These are phyloP conservation scores for Rubroboletus satanas DNA, from an alignment of 768 basidiomycete species.

Conservation along the genomic window DNA sequence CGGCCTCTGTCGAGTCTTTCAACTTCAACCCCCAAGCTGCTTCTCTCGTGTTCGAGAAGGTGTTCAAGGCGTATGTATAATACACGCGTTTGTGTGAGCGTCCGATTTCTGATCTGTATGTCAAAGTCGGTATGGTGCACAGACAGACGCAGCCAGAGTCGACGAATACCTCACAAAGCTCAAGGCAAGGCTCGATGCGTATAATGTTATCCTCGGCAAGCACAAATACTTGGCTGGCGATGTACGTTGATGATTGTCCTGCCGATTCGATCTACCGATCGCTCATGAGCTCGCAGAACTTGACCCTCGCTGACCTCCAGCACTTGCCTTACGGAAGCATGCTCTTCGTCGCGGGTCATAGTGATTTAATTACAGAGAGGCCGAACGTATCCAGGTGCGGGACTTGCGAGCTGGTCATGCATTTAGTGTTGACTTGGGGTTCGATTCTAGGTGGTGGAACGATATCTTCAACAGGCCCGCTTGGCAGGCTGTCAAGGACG, in stretches of 20 bases:
- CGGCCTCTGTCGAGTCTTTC: constrained; percentile 43
- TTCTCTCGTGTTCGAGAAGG: constrained; percentile 43
- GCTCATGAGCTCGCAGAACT: constrained; percentile 23
- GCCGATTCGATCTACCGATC: not conserved
- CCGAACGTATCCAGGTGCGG: constrained; percentile 45
- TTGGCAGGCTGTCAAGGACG: constrained; percentile 45
- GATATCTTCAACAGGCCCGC: constrained; percentile 41
- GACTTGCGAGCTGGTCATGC: not conserved
- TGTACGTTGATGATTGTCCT: constrained; percentile 30
- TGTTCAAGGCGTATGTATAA: constrained; percentile 47
- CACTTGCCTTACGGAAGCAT: constrained; percentile 48
- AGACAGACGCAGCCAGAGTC: constrained; percentile 23
- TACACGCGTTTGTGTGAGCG: too few species aligned
- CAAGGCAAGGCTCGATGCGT: constrained; percentile 42
- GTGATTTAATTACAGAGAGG: constrained; percentile 30
- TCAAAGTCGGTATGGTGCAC: constrained; percentile 15
- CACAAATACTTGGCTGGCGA: constrained; percentile 56
- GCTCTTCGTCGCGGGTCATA: constrained; percentile 23
- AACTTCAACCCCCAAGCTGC: constrained; percentile 46
- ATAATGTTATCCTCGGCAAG: constrained; percentile 52
- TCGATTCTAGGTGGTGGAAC: constrained; percentile 47
- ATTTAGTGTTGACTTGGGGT: constrained; percentile 1
- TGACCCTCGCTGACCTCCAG: constrained; percentile 58
- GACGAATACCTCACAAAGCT: constrained; percentile 18
- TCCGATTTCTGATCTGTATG: not conserved